A percentile compares a stretch with the other conserved stretches of the same genome.
Conservation (phyloP, 2,329 filamentous ascomycete species). For the Xylogone sp. region DNA sequence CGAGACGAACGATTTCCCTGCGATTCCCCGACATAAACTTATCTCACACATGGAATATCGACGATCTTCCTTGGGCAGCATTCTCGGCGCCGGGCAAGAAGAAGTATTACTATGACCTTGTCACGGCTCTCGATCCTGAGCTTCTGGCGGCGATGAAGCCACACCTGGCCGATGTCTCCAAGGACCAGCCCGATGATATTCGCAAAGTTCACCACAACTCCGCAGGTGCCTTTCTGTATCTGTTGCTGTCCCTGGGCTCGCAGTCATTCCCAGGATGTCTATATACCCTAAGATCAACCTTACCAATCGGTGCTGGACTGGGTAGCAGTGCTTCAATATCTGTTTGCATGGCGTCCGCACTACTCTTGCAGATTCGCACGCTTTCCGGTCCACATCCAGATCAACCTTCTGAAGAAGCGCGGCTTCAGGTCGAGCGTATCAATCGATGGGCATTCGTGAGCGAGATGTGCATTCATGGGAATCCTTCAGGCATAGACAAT, state of each 20-base stretch:
- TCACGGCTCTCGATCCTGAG: conserved; percentile 79
- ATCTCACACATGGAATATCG: conserved; percentile 90
- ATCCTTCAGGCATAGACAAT: conserved; percentile 95
- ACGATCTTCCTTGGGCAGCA: conserved; percentile 78
- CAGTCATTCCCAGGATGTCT: conserved; percentile 75
- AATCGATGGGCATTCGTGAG: conserved; percentile 97
- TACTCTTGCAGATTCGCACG: conserved; percentile 83
- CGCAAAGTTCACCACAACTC: conserved; percentile 83
- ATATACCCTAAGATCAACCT: conserved; percentile 89
- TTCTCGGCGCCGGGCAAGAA: conserved; percentile 84
- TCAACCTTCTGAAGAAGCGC: conserved; percentile 83
- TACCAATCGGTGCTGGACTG: conserved; percentile 86
- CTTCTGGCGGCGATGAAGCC: conserved; percentile 78
- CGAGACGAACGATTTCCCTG: conserved; percentile 79
- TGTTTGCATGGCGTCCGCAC: conserved; percentile 79
- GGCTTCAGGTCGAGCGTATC: conserved; percentile 87
- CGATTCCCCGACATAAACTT: conserved; percentile 90
- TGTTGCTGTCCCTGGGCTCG: conserved; percentile 83
- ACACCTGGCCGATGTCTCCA: conserved; percentile 69
- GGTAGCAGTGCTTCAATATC: conserved; percentile 93
- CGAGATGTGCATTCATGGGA: conserved; percentile 96
- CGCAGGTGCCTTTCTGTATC: conserved; percentile 83
- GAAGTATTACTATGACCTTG: conserved; percentile 89
- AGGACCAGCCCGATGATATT: conserved; percentile 59
- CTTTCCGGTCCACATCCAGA: conserved; percentile 89